These are phyloP conservation scores for Neopestalotiopsis rosae DNA, from an alignment of 2,329 filamentous ascomycete genomes.

Conservation along the genomic window DNA sequence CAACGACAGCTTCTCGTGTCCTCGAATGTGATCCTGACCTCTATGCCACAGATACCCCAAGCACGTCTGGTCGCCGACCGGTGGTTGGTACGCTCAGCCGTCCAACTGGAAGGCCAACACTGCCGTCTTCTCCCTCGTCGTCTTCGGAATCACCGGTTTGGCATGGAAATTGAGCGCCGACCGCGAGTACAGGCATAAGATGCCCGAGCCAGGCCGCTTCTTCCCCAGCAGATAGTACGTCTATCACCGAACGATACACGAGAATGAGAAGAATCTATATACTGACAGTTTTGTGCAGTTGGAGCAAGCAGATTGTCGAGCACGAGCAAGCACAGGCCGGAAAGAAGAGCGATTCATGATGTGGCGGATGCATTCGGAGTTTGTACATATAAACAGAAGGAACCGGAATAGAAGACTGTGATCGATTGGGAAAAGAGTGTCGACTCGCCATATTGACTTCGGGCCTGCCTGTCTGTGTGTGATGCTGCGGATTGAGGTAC, in stretches of 20 bases:
- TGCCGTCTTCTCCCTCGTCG: conserved; percentile 70
- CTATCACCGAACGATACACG: conserved; percentile 23
- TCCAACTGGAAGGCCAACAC: conserved; percentile 96
- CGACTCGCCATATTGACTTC: neutral
- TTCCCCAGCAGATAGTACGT: conserved; percentile 85
- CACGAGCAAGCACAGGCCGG: conserved; percentile 46
- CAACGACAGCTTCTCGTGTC: conserved; percentile 6
- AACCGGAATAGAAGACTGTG: conserved; percentile 3
- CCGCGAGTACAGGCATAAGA: conserved; percentile 73
- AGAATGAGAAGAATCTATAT: neutral
- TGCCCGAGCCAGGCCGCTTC: conserved; percentile 80
- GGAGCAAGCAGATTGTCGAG: conserved; percentile 51
- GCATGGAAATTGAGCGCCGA: conserved; percentile 76
- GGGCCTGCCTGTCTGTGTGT: neutral
- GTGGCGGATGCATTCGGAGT: neutral
- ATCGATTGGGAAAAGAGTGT: neutral
- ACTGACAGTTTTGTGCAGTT: conserved; percentile 34
- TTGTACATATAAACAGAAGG: conserved; percentile 7
- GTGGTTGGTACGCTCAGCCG: conserved; percentile 97
- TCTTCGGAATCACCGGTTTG: conserved; percentile 70
- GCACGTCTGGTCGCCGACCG: conserved; percentile 98
- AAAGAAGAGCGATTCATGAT: conserved; percentile 33
- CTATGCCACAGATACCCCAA: conserved; percentile 79
- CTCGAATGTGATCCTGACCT: conserved; percentile 23
- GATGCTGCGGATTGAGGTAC: neutral